These are phyloP conservation scores for Alternaria conjuncta DNA, from an alignment of 2,329 filamentous ascomycete species.

Conservation along the genomic window DNA sequence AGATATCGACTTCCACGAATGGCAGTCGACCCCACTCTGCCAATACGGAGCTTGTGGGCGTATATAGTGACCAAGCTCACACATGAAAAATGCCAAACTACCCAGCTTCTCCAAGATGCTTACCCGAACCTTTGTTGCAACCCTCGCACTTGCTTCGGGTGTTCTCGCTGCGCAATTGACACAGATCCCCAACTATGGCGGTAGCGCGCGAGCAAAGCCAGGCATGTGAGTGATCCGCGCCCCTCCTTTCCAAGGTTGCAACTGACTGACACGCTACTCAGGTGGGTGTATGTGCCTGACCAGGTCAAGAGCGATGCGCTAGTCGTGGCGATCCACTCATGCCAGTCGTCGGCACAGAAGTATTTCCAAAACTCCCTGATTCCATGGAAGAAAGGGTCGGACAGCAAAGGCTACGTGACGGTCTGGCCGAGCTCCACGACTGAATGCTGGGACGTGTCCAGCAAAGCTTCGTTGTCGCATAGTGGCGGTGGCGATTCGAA, in stretches of 20 bases:
- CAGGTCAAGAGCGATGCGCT: slow-evolving; percentile 33
- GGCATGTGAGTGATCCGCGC: slow-evolving; percentile 25
- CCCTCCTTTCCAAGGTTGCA: background rate
- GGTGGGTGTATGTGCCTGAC: slow-evolving; percentile 42
- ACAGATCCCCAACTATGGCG: slow-evolving; percentile 36
- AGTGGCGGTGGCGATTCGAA: slow-evolving; percentile 64
- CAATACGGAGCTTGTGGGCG: background rate
- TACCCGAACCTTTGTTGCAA: slow-evolving; percentile 15
- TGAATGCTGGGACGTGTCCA: slow-evolving; percentile 66
- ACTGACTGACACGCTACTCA: background rate
- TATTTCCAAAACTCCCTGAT: slow-evolving; percentile 40
- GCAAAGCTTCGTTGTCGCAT: slow-evolving; percentile 60
- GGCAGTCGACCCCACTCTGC: background rate
- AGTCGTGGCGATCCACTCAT: slow-evolving; percentile 41
- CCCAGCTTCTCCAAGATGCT: slow-evolving; percentile 17
- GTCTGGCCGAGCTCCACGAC: slow-evolving; percentile 41
- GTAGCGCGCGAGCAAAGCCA: slow-evolving; percentile 33
- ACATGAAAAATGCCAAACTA: no score
- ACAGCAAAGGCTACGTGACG: slow-evolving; percentile 39
- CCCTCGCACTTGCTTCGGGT: slow-evolving; percentile 15
- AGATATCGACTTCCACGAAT: background rate
- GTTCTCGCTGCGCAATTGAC: slow-evolving; percentile 34
- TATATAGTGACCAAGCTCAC: background rate
- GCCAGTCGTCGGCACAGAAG: slow-evolving; percentile 36
- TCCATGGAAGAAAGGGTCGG: slow-evolving; percentile 40